Percentiles rank a stretch among this genome's conserved stretches.
phyloP scores from a whole-genome alignment of 495 filamentous ascomycete genomes.

The Talaromyces borbonicus region DNA sequence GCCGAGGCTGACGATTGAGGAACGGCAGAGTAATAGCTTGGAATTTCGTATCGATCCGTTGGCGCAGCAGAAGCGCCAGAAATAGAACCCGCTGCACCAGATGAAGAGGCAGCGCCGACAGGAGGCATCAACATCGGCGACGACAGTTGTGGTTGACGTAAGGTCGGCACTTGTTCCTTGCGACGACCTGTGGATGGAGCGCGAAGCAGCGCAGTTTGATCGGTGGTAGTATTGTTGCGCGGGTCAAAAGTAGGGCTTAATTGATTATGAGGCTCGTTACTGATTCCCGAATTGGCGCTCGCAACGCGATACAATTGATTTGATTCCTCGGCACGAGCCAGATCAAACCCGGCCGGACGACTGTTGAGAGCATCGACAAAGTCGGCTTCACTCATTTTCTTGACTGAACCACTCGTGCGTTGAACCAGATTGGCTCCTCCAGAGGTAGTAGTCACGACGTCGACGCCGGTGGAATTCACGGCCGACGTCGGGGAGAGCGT shows the following conservation, averaged over 20 bases:
- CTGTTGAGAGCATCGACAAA: conserved; percentile 35
- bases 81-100: conserved; percentile 16
- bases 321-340: conserved; percentile 21
- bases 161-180: conserved; percentile 10
- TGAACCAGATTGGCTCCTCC: conserved; percentile 16
- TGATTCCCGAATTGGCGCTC: conserved; percentile 14
- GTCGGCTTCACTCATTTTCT: conserved; percentile 27
- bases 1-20: background rate
- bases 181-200: conserved; percentile 33
- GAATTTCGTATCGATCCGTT: conserved; percentile 8
- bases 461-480: conserved; percentile 26
- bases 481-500: conserved; percentile 12
- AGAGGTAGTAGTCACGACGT: conserved; percentile 18
- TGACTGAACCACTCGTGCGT: conserved; percentile 23
- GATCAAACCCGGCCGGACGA: conserved; percentile 31
- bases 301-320: conserved; percentile 22
- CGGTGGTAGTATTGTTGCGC: too few species aligned
- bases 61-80: conserved; percentile 5
- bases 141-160: conserved; percentile 1
- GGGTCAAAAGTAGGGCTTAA: conserved; percentile 16
- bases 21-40: conserved; percentile 6
- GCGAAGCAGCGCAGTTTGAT: conserved; percentile 21
- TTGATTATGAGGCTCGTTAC: conserved; percentile 14
- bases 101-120: too few species aligned
- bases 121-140: conserved; percentile 15